Conservation (phyloP, 225 moss, liverwort and hornwort species). For the Neckera pumila region DNA sequence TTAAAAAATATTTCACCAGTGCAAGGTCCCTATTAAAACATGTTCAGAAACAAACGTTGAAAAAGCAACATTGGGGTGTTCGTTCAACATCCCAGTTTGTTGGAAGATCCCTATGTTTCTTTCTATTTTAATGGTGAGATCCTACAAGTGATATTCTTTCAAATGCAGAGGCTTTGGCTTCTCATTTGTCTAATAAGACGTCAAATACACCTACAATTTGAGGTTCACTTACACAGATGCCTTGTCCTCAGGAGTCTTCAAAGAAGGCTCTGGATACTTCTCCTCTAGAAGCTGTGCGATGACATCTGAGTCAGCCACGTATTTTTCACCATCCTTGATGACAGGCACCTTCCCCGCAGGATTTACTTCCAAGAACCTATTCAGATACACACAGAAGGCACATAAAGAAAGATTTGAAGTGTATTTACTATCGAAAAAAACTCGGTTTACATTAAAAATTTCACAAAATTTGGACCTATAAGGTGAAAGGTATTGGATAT, state of each 20-base stretch:
- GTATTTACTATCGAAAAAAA: not conserved
- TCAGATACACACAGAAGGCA: not conserved
- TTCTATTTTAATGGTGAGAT: not conserved
- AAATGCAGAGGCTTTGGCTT: not conserved
- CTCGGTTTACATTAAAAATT: not conserved
- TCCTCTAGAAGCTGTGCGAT: slow-evolving; percentile 67
- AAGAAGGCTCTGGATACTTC: slow-evolving; percentile 52
- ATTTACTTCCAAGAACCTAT: not conserved
- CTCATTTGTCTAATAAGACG: not conserved
- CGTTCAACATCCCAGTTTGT: not conserved
- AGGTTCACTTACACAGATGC: slow-evolving; percentile 32
- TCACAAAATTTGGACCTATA: not conserved
- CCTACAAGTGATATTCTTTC: not conserved
- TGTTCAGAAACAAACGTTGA: not conserved
- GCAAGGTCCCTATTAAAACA: not conserved
- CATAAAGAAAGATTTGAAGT: too few species aligned
- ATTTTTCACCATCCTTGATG: slow-evolving; percentile 24
- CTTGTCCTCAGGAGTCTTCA: slow-evolving; percentile 47
- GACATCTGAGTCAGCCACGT: slow-evolving; percentile 80
- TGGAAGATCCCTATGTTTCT: not conserved
- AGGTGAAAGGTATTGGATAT: not conserved
- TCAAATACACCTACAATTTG: not conserved
- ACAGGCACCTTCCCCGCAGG: not conserved
- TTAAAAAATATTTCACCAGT: not conserved
- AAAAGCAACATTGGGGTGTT: not conserved